Base-by-base conservation (phyloP, 2,329 filamentous ascomycete species). In the Myotisia sp. region DNA sequence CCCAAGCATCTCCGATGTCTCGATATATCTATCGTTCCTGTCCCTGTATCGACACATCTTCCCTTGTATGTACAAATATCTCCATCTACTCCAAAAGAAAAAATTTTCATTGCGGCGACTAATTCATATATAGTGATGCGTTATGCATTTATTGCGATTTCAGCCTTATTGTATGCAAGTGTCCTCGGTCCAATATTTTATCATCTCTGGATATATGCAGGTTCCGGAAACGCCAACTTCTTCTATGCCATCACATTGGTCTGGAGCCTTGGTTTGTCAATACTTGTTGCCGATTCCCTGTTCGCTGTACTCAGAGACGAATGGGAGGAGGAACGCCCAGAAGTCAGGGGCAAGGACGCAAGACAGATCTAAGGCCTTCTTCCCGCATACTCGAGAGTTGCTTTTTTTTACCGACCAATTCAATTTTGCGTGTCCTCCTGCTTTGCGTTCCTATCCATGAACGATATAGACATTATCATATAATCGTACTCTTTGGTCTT, bases 191-290 rank as follows among this genome's bases (percentile, higher is more conserved):
- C 90, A 1, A 85, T 86, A 0, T 98, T 98, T 54, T 93, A 95
- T 55, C 78, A 98, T 53, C 65, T 98, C 4, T 98, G 90, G 90
- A 87, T 98, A 38, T 98, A 95, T 52, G 90, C 90, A 2, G 90
- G 90, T 32, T 93, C 85, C 37, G 90, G 90, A 18, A 98, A 98
- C 50, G 90, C 90, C 39, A 98, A 98, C 55, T 98, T 98, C 63
- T 98, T 98, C 62, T 98, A 98, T 53, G 90, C 90, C 44, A 95
- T 98, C 48, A 98, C 90, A 0, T 63, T 98, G n/a, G 90, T 98
- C 0, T 98, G 90, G 90, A 92, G 84, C 52, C 57, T 98, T 16
- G 90, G 84, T 0, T 68, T 92, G 46, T 86, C 85, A 23, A 67
- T 98, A 42, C 63, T 98, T 19, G 71, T 95, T 5, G 84, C 82